Evolutionary conservation across 345 rosid genomes (phyloP).

Genomic region (Syzygium aqueum): DNA sequence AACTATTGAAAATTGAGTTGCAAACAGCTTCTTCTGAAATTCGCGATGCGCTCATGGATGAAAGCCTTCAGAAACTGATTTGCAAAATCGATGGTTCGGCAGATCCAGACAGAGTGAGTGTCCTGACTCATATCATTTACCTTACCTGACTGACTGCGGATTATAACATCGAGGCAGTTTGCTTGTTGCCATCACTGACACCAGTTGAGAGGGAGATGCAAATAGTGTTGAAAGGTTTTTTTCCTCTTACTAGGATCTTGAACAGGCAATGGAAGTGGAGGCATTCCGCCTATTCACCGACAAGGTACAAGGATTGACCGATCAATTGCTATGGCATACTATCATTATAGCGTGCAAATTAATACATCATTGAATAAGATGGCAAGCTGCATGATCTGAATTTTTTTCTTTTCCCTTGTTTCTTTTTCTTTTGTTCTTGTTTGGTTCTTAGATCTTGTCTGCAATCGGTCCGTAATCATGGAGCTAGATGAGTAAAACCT

Average conservation of each 20-base stretch:
- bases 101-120: slow-evolving; percentile 34
- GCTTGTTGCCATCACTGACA: background rate
- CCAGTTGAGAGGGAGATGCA: background rate
- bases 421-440: background rate
- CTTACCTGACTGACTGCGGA: background rate
- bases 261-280: slow-evolving; percentile 47
- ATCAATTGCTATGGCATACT: background rate
- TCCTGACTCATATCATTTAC: background rate
- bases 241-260: slow-evolving; percentile 32
- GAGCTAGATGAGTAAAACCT: background rate
- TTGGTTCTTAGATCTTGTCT: slow-evolving; percentile 18
- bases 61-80: slow-evolving; percentile 33
- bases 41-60: slow-evolving; percentile 27
- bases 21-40: slow-evolving; percentile 43
- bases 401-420: background rate
- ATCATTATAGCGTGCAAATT: background rate
- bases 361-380: background rate
- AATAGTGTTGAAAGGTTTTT: background rate
- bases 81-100: slow-evolving; percentile 27
- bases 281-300: slow-evolving; percentile 34
- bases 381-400: background rate
- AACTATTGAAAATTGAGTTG: background rate
- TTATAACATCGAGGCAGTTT: background rate
- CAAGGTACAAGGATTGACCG: slow-evolving; percentile 24
- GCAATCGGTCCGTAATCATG: slow-evolving; percentile 5